phyloP scores from a whole-genome alignment of 31 red algal genomes.

The Endocladia muricata region DNA sequence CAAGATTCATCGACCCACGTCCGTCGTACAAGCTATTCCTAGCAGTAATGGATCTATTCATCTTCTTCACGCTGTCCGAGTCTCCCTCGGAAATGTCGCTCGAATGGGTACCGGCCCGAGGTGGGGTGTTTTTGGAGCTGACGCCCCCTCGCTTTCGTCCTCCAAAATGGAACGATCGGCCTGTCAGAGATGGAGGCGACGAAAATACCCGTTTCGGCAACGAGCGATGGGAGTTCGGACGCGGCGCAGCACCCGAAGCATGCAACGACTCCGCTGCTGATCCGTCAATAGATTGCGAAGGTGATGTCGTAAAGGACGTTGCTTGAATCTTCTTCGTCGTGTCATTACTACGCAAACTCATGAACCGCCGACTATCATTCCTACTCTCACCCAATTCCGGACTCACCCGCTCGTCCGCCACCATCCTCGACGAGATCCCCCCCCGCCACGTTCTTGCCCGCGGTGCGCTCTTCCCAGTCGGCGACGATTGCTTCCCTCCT shows the following conservation, averaged over 20 bases:
- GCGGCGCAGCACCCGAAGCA: neutral
- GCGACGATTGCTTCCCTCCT: neutral
- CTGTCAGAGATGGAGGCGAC: constrained; percentile 38
- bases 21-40: neutral
- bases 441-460: neutral
- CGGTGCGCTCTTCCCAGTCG: neutral
- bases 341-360: neutral
- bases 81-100: constrained; percentile 56
- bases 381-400: neutral
- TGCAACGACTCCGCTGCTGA: neutral
- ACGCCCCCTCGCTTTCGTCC: constrained; percentile 12
- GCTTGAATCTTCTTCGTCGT: neutral
- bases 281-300: neutral
- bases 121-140: neutral
- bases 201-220: constrained; percentile 60
- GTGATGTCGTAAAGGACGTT: neutral
- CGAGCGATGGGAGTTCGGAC: constrained; percentile 23
- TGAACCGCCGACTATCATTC: constrained; percentile 9
- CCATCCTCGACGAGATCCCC: neutral
- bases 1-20: constrained; percentile 22
- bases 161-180: neutral
- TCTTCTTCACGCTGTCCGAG: constrained; percentile 41
- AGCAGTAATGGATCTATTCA: constrained; percentile 21
- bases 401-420: neutral
- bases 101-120: neutral